These are phyloP conservation scores for Haemoproteus tartakovskyi DNA, from an alignment of 169 alveolate genomes.

Conservation along the genomic window DNA sequence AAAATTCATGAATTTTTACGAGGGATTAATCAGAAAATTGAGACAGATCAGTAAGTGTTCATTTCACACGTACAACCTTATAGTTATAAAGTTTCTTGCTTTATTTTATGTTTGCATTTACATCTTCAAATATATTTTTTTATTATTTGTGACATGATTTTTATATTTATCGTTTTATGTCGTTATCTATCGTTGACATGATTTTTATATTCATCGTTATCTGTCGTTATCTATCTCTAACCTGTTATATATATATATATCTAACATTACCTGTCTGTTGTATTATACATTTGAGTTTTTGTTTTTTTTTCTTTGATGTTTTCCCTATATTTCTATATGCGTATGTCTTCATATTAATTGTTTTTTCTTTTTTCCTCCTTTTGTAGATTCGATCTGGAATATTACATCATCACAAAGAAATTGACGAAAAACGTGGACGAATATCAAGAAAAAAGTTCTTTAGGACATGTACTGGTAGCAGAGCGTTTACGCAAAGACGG, in stretches of 20 bases:
- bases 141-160: too few species aligned
- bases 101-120: too few species aligned
- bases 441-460: slow-evolving; percentile 89
- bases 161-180: too few species aligned
- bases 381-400: slow-evolving; percentile 50
- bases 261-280: too few species aligned
- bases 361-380: not conserved
- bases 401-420: slow-evolving; percentile 37
- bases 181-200: too few species aligned
- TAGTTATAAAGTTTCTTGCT: too few species aligned
- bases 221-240: too few species aligned
- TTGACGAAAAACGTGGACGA: slow-evolving; percentile 70
- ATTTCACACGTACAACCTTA: too few species aligned
- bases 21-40: slow-evolving; percentile 78
- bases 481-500: slow-evolving; percentile 85
- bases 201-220: too few species aligned
- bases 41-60: slow-evolving; percentile 72
- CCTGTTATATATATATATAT: too few species aligned
- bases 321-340: not conserved
- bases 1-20: slow-evolving; percentile 84
- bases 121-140: too few species aligned
- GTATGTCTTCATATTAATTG: not conserved
- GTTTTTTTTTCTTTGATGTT: not conserved
- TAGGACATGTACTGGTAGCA: slow-evolving; percentile 93
- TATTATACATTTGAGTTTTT: too few species aligned